These are phyloP conservation scores for Pseudocercospora fijiensis DNA, from an alignment of 2,329 filamentous ascomycete species.

Conservation along the genomic window DNA sequence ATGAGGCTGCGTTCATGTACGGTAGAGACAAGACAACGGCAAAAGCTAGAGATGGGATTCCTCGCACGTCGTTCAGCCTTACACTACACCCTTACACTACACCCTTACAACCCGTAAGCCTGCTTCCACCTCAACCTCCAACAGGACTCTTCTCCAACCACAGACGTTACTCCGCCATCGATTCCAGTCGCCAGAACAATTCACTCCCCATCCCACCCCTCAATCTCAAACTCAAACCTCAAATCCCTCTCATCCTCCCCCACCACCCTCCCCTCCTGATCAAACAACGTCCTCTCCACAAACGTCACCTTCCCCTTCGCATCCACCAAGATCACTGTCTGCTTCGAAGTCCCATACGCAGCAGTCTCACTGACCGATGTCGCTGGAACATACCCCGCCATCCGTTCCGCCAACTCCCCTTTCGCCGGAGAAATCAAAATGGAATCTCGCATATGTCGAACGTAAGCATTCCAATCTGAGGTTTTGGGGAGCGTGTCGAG, in stretches of 20 bases:
- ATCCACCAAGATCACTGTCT: constrained; percentile 60
- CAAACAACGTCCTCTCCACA: constrained; percentile 62
- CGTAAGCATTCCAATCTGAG: constrained; percentile 56
- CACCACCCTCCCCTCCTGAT: constrained; percentile 51
- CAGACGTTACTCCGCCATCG: no score
- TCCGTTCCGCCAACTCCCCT: constrained; percentile 43
- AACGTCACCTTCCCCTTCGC: constrained; percentile 58
- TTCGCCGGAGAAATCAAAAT: constrained; percentile 62
- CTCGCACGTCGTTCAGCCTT: no score
- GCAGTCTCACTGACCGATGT: constrained; percentile 41
- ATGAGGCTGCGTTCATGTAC: background rate
- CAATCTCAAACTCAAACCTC: constrained; percentile 50
- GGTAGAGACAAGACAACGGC: no score
- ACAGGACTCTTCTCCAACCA: no score
- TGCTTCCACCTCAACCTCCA: no score
- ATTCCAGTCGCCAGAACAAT: no score
- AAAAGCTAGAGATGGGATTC: no score
- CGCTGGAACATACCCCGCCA: constrained; percentile 37
- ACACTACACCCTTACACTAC: no score
- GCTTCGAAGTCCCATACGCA: constrained; percentile 64
- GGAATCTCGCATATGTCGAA: constrained; percentile 57
- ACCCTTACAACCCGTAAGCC: no score
- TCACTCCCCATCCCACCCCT: constrained; percentile 37
- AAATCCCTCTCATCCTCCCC: constrained; percentile 49
- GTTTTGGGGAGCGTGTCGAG: constrained; percentile 57